A percentile compares a stretch with the other conserved stretches of the same genome.
These are phyloP conservation scores for Lignosus rhinocerotis DNA, from an alignment of 1,284 basidiomycete genomes.

Conservation along the genomic window DNA sequence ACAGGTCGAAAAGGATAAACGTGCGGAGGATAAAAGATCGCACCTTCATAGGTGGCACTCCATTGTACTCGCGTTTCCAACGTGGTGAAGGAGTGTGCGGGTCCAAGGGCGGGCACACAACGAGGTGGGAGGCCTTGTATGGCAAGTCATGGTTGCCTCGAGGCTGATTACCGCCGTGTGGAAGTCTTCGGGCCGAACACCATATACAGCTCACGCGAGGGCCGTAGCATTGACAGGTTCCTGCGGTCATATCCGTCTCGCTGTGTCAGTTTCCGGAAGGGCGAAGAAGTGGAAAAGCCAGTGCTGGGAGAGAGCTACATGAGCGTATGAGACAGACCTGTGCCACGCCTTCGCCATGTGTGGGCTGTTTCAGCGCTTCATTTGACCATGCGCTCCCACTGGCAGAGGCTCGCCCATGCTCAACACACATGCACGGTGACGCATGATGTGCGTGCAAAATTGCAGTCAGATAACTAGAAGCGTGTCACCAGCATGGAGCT, in stretches of 20 bases:
- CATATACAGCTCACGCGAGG: conserved; percentile 14
- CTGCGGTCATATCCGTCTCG: conserved; percentile 25
- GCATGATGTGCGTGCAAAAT: background rate
- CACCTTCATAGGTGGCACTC: conserved; percentile 34
- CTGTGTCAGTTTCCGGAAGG: conserved; percentile 2
- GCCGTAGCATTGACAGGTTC: conserved; percentile 11
- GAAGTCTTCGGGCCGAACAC: conserved; percentile 24
- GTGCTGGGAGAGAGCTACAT: conserved; percentile 1
- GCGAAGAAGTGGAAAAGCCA: conserved; percentile 4
- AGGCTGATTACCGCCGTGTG: conserved; percentile 39
- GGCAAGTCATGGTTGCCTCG: conserved; percentile 40
- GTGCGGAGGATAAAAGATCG: conserved; percentile 31
- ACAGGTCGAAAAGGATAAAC: conserved; percentile 33
- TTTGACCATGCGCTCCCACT: conserved; percentile 10
- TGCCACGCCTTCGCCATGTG: conserved; percentile 1
- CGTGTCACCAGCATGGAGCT: background rate
- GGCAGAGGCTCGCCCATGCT: conserved; percentile 8
- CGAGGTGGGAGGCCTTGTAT: conserved; percentile 35
- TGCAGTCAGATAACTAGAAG: background rate
- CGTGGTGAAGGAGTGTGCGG: conserved; percentile 37
- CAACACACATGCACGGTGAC: conserved; percentile 5
- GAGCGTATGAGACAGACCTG: conserved; percentile 8
- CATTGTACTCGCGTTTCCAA: conserved; percentile 42
- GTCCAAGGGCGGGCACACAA: conserved; percentile 34
- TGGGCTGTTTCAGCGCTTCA: conserved; percentile 2